Evolutionary conservation across 306 rosid genomes (phyloP).

Genomic region (Vigna reflexopilosa): DNA sequence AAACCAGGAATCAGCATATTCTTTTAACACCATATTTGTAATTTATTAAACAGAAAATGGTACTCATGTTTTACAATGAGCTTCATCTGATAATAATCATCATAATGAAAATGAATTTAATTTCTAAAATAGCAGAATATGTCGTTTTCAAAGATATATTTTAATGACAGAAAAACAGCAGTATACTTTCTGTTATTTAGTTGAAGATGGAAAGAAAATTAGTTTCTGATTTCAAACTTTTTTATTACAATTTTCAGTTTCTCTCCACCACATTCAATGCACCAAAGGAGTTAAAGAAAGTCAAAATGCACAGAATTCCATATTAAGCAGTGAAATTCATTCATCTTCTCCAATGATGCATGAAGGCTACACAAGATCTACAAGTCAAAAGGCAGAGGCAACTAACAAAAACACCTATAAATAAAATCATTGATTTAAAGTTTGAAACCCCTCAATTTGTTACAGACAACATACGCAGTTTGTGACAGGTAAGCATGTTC

Average conservation of each 20-base stretch:
- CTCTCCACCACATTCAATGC: background rate
- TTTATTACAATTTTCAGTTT: no score
- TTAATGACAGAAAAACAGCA: background rate
- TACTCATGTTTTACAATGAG: background rate
- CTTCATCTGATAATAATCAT: background rate
- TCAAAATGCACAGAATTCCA: conserved; percentile 21
- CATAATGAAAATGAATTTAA: background rate
- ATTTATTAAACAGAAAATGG: background rate
- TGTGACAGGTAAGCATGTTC: conserved; percentile 47
- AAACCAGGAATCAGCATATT: background rate
- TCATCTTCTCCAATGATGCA: background rate
- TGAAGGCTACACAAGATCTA: conserved; percentile 14
- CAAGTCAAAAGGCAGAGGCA: conserved; percentile 39
- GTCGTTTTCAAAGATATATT: background rate
- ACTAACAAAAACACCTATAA: background rate
- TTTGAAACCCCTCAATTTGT: background rate
- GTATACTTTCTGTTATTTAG: background rate
- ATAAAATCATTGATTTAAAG: background rate
- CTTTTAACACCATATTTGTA: background rate
- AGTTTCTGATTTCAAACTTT: background rate
- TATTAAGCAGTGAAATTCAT: conserved; percentile 1
- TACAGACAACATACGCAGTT: conserved; percentile 23
- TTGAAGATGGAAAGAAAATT: no score
- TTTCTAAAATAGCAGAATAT: background rate
- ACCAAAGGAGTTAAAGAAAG: background rate